Conservation (phyloP, 352 stramenopile genomes). For the Phytophthora agathidicida region DNA sequence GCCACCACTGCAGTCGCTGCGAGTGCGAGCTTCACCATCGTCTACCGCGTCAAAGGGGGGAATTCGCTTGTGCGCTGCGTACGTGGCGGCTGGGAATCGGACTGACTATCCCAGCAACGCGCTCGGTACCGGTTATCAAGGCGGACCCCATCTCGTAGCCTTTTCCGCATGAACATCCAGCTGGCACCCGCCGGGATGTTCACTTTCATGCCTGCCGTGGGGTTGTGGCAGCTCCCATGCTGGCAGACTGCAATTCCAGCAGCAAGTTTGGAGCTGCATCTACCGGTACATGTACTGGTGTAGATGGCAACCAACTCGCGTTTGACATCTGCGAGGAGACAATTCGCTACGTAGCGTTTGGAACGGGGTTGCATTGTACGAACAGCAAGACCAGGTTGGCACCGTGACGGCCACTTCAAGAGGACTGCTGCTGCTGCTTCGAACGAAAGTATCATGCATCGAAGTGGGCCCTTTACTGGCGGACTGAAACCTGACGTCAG, state of each 20-base stretch:
- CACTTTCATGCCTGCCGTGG: slow-evolving; percentile 23
- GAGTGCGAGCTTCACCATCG: slow-evolving; percentile 15
- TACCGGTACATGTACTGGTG: no score
- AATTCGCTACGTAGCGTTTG: neutral
- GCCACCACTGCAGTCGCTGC: slow-evolving; percentile 9
- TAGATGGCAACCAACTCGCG: no score
- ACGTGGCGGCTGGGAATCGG: slow-evolving; percentile 21
- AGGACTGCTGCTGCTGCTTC: slow-evolving; percentile 1
- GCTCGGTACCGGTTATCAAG: slow-evolving; percentile 4
- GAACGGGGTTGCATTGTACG: neutral
- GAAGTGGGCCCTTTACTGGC: no score
- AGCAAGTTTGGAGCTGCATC: no score
- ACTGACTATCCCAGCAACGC: slow-evolving; percentile 30
- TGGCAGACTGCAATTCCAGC: no score
- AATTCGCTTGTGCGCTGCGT: slow-evolving; percentile 30
- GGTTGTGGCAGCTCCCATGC: slow-evolving; percentile 21
- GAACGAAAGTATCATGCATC: slow-evolving; percentile 2
- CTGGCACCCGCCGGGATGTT: slow-evolving; percentile 19
- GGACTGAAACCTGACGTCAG: no score
- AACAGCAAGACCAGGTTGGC: no score
- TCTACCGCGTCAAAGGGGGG: slow-evolving; percentile 6
- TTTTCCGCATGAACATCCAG: slow-evolving; percentile 28
- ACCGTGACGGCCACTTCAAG: no score
- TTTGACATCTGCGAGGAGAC: no score
- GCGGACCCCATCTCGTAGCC: slow-evolving; percentile 21